These are phyloP conservation scores for Rhynchosporium graminicola DNA, from an alignment of 2,329 filamentous ascomycete genomes.

Conservation along the genomic window DNA sequence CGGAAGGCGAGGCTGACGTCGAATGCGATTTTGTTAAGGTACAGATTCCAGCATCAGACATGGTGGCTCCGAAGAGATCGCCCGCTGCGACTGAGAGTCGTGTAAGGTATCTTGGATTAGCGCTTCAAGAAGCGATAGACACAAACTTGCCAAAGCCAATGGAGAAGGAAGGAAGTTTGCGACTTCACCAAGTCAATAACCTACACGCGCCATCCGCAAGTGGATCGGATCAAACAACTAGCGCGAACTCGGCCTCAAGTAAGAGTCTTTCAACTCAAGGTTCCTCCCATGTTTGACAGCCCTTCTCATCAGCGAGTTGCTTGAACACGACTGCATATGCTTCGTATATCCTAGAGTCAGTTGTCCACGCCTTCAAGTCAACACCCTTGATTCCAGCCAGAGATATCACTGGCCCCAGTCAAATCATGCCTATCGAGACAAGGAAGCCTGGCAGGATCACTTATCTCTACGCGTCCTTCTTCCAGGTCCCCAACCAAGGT, in stretches of 20 bases:
- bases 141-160: background rate
- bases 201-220: background rate
- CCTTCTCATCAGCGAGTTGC: background rate
- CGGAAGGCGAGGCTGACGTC: background rate
- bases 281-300: background rate
- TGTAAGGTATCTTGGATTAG: conserved; percentile 1
- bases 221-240: background rate
- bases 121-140: conserved; percentile 7
- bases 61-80: background rate
- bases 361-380: background rate
- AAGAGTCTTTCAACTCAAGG: background rate
- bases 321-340: background rate
- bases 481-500: background rate
- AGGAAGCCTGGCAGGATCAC: background rate
- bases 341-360: background rate
- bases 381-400: background rate
- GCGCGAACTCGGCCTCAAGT: background rate
- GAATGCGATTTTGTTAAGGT: conserved; percentile 2
- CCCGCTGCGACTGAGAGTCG: background rate
- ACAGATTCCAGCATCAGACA: background rate
- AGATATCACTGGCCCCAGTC: background rate
- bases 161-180: background rate
- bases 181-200: background rate
- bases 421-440: background rate
- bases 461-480: background rate